These are phyloP conservation scores for Amauroascus verrucosus DNA, from an alignment of 2,329 filamentous ascomycete genomes.

Conservation along the genomic window DNA sequence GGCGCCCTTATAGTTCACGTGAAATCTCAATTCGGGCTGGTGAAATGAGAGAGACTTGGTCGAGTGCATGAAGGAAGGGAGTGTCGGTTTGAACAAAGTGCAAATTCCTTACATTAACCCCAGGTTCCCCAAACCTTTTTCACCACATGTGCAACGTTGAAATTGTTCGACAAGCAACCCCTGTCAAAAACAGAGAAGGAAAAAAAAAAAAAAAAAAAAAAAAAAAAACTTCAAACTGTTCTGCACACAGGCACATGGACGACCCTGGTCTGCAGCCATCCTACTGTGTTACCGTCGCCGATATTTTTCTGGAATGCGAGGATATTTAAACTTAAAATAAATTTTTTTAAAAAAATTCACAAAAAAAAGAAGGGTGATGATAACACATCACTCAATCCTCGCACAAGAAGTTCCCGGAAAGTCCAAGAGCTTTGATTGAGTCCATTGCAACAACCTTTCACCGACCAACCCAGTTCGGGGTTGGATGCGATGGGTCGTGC, in stretches of 20 bases:
- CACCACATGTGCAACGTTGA: constrained; percentile 3
- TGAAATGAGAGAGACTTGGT: background rate
- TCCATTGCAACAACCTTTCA: background rate
- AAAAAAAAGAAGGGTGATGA: background rate
- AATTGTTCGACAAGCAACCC: background rate
- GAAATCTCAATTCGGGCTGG: constrained; percentile 1
- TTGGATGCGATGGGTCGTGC: background rate
- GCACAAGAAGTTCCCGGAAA: background rate
- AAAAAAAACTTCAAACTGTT: background rate
- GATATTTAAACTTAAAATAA: background rate
- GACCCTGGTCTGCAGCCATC: constrained; percentile 5
- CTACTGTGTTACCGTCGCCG: background rate
- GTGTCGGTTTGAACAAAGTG: background rate
- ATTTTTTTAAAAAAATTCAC: background rate
- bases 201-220: too few species aligned
- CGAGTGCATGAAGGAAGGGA: background rate
- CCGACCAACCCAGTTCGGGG: background rate
- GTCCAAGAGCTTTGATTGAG: background rate
- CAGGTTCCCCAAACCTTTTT: background rate
- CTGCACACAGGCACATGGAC: constrained; percentile 4
- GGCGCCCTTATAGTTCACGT: background rate
- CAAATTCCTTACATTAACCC: background rate
- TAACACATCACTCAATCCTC: background rate
- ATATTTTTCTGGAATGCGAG: background rate
- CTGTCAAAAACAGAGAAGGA: background rate